Conservation (phyloP, 306 rosid species). For the Gleditsia sinensis region DNA sequence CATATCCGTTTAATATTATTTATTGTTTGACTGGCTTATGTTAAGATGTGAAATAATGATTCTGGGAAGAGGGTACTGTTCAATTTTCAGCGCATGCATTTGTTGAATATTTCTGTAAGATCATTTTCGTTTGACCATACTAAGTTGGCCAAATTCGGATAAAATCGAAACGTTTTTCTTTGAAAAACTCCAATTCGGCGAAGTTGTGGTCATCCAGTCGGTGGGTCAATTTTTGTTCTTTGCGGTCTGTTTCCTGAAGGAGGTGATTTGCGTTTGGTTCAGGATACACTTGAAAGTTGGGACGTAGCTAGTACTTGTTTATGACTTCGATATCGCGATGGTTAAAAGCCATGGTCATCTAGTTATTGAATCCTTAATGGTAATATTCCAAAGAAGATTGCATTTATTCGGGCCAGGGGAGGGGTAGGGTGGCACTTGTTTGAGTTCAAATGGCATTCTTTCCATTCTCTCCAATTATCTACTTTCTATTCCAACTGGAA, state of each 20-base stretch:
- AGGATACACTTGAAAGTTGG: slow-evolving; percentile 6
- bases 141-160: slow-evolving; percentile 27
- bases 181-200: slow-evolving; percentile 16
- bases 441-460: slow-evolving; percentile 12
- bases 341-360: slow-evolving; percentile 12
- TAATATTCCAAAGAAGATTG: slow-evolving; percentile 5
- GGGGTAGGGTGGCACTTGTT: neutral
- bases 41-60: slow-evolving; percentile 34
- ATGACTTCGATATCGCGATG: slow-evolving; percentile 1
- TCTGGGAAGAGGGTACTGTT: slow-evolving; percentile 48
- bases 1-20: slow-evolving; percentile 1
- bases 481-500: slow-evolving; percentile 23
- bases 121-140: slow-evolving; percentile 44
- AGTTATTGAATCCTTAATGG: slow-evolving; percentile 24
- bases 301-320: slow-evolving; percentile 22
- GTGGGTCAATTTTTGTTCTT: slow-evolving; percentile 21
- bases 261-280: slow-evolving; percentile 24
- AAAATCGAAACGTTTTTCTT: neutral
- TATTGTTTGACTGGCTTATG: slow-evolving; percentile 31
- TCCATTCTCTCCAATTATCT: slow-evolving; percentile 5
- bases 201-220: slow-evolving; percentile 15
- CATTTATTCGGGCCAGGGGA: neutral
- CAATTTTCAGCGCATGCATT: slow-evolving; percentile 60
- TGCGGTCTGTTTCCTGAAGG: slow-evolving; percentile 21
- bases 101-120: slow-evolving; percentile 44